phyloP scores from a whole-genome alignment of 2,329 filamentous ascomycete species.

The Ustilaginoidea virens region DNA sequence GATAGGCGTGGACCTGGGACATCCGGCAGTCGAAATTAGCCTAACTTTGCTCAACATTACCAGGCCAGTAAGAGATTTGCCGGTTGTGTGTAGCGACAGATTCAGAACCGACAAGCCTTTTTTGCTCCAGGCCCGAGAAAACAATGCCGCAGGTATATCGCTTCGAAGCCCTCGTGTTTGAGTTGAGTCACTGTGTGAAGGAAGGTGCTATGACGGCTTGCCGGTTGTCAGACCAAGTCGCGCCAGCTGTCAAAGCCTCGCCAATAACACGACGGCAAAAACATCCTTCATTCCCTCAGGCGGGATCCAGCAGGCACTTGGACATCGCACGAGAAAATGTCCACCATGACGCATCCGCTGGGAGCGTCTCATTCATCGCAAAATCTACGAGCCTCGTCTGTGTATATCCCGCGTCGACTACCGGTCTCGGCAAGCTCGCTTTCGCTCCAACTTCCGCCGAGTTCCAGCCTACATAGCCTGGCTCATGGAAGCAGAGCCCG shows the following conservation, averaged over 20 bases:
- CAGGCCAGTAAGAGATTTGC: too few species aligned
- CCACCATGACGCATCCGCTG: constrained; percentile 12
- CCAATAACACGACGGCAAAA: too few species aligned
- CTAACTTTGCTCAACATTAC: too few species aligned
- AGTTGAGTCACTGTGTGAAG: too few species aligned
- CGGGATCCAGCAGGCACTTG: constrained; percentile 1
- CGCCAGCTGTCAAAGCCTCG: background rate
- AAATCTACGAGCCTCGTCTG: constrained; percentile 7
- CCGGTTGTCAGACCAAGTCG: constrained; percentile 1
- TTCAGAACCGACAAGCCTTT: too few species aligned
- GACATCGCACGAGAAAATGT: background rate
- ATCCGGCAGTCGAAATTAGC: too few species aligned
- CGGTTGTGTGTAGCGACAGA: too few species aligned
- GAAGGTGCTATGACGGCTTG: background rate
- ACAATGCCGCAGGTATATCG: too few species aligned
- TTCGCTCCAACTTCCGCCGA: constrained; percentile 13
- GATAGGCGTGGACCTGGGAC: too few species aligned
- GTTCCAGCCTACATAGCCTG: constrained; percentile 11
- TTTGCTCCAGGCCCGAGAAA: too few species aligned
- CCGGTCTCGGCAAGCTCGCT: constrained; percentile 12
- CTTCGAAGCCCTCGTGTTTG: too few species aligned
- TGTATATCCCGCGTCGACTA: constrained; percentile 6
- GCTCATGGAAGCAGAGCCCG: constrained; percentile 11
- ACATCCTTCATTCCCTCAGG: too few species aligned
- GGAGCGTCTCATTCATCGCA: constrained; percentile 7